These are phyloP conservation scores for Apiotrichum sp. DNA, from an alignment of 1,284 basidiomycete genomes.

Conservation along the genomic window DNA sequence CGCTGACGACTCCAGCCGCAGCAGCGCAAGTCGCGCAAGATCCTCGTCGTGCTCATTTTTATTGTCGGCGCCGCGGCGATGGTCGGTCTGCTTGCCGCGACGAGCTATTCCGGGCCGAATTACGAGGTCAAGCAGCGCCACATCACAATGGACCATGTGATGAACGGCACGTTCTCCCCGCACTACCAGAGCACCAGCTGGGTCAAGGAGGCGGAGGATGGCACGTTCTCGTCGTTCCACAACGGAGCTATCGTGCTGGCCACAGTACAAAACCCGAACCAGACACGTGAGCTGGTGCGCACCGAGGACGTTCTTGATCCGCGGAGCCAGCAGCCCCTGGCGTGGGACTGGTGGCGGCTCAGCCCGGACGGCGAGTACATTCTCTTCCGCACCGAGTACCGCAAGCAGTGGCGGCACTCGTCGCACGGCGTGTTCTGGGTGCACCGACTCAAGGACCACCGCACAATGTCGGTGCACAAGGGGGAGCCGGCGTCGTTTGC, in stretches of 20 bases:
- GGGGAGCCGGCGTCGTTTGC: constrained; percentile 63
- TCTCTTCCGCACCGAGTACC: constrained; percentile 65
- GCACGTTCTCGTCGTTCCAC: constrained; percentile 64
- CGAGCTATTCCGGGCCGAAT: constrained; percentile 36
- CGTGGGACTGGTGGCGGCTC: constrained; percentile 63
- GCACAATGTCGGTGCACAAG: constrained; percentile 61
- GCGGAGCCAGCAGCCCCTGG: constrained; percentile 52
- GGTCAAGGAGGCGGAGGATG: constrained; percentile 88
- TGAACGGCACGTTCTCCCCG: constrained; percentile 74
- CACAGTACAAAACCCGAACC: constrained; percentile 57
- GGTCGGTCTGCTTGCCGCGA: constrained; percentile 40
- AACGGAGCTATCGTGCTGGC: constrained; percentile 65
- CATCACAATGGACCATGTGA: constrained; percentile 78
- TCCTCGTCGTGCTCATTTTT: constrained; percentile 36
- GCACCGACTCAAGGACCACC: constrained; percentile 59
- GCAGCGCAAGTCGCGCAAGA: constrained; percentile 34
- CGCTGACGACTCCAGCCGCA: constrained; percentile 23
- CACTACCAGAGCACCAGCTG: constrained; percentile 57
- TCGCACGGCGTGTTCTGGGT: constrained; percentile 83
- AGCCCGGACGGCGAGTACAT: constrained; percentile 83
- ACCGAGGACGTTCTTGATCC: constrained; percentile 27
- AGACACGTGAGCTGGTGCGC: constrained; percentile 33
- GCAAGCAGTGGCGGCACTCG: constrained; percentile 91
- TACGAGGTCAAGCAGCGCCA: constrained; percentile 51
- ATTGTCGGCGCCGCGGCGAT: constrained; percentile 33